These are phyloP conservation scores for Geosmithia putterillii DNA, from an alignment of 2,329 filamentous ascomycete species.

Conservation along the genomic window DNA sequence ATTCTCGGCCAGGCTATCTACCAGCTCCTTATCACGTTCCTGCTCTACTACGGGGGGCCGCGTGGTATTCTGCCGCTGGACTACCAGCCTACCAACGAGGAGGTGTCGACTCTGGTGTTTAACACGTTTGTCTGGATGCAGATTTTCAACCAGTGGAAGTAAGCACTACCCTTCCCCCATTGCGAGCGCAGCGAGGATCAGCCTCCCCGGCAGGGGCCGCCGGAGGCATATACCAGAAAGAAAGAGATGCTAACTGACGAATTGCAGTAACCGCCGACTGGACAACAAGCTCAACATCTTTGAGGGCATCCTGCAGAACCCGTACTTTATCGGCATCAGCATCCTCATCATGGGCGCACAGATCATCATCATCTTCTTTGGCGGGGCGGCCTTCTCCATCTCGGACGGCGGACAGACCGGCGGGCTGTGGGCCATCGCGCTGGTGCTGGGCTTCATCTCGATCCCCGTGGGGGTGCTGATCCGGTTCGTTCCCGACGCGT, in stretches of 20 bases:
- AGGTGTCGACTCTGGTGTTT: constrained; percentile 77
- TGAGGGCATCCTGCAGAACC: constrained; percentile 73
- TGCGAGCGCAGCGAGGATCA: too few relatives aligned
- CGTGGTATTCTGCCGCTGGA: constrained; percentile 36
- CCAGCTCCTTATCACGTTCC: constrained; percentile 68
- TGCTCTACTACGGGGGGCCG: constrained; percentile 65
- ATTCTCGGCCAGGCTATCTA: constrained; percentile 87
- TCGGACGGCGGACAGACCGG: constrained; percentile 46
- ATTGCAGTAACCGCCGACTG: constrained; percentile 64
- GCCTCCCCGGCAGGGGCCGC: neutral
- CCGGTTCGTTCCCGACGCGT: constrained; percentile 67
- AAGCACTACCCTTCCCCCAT: constrained; percentile 23
- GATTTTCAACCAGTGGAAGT: constrained; percentile 97
- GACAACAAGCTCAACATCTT: constrained; percentile 96
- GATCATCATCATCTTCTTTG: constrained; percentile 79
- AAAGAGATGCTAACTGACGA: constrained; percentile 5
- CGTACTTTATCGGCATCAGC: constrained; percentile 82
- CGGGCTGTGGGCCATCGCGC: constrained; percentile 78
- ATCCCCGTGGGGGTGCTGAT: constrained; percentile 74
- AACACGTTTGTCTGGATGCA: constrained; percentile 99
- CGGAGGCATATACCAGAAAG: neutral
- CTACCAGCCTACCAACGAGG: constrained; percentile 19
- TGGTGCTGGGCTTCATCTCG: constrained; percentile 74
- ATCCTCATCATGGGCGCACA: constrained; percentile 80
- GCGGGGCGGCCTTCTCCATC: constrained; percentile 70